Evolutionary conservation across 2,329 filamentous ascomycete species (phyloP), one percentile per base, ranked within the genome.

Genomic region (Monosporascus sp.): DNA sequence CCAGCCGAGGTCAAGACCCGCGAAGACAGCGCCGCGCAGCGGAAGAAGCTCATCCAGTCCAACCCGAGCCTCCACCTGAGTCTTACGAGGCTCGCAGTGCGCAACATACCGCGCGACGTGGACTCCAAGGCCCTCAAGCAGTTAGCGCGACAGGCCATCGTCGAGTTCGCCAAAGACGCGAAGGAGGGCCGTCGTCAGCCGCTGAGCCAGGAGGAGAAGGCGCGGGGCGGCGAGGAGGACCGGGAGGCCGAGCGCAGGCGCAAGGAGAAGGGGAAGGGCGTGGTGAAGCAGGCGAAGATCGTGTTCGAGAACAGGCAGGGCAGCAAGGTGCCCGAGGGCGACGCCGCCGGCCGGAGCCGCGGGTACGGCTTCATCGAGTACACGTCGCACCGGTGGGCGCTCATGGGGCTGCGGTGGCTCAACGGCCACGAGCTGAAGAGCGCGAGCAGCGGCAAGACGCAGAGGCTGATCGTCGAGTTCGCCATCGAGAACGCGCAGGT

Each of bases 351-450:
- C 47, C 83, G 89, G 67, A 94, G 89, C 68, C 84, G 93, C 68
- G 94, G 94, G 5, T 99, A 99, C 69, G 94, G 95, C 14, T 99
- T 99, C 75, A 88, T 99, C 61, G 94, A 99, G 74, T 99, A 97
- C 72, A 88, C 86, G 59, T 94, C 89, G 31, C 94, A 99, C 67
- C 87, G 94, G 49, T 93, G 88, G 78, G 94, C 94, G 15, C 79
- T 99, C 40, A 97, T 97, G 90, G 94, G 91, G 24, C 77, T 99
- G 58, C 81, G 94, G 47, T 97, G 91, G 85, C 79, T 99, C 53
- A 99, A 99, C 68, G 92, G 93, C 1, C 86, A 82, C 55, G 74
- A 81, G 35, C 62, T 84, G 18, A 76, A 80, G 63, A 82, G 79
- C 58, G 72, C 76, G 24, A 72, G 17, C 22, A 22, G 81, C 51